Evolutionary conservation across 495 filamentous ascomycete genomes (phyloP).

Genomic region (Aspergillus sclerotioniger): DNA sequence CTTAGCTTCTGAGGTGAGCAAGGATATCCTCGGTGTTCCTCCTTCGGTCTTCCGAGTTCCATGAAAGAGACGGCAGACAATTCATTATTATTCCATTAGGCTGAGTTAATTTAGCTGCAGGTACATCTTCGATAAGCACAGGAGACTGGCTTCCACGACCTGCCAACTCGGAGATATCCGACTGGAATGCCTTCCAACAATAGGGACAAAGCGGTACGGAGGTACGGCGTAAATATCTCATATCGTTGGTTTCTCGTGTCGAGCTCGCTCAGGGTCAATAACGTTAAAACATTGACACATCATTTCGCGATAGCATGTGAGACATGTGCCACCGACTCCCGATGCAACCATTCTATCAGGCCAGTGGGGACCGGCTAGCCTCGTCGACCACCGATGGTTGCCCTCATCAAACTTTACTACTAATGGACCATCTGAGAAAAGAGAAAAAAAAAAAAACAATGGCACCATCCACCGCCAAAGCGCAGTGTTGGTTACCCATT

Average conservation of each 20-base stretch:
- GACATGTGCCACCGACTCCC: conserved; percentile 9
- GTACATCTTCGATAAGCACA: conserved; percentile 1
- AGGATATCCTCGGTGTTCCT: not conserved
- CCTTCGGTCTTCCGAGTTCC: not conserved
- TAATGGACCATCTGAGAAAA: conserved; percentile 2
- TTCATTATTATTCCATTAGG: not conserved
- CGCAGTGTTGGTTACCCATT: not conserved
- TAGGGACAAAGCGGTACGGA: not conserved
- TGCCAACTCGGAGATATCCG: not conserved
- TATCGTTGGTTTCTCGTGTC: not conserved
- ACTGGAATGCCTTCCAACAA: not conserved
- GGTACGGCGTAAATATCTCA: conserved; percentile 3
- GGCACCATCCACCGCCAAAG: not conserved
- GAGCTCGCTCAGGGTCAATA: not conserved
- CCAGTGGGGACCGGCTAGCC: conserved; percentile 7
- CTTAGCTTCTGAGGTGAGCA: not conserved
- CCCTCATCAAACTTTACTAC: conserved; percentile 2
- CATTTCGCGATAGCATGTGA: conserved; percentile 15
- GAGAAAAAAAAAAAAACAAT: not conserved
- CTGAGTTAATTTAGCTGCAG: not conserved
- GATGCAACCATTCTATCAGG: conserved; percentile 18
- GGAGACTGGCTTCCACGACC: not conserved
- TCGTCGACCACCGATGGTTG: not conserved
- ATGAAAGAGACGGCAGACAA: not conserved
- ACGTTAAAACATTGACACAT: conserved; percentile 7